A percentile compares a stretch with the other conserved stretches of the same genome.
These are phyloP conservation scores for Xylaria multiplex DNA, from an alignment of 2,329 filamentous ascomycete genomes.

Conservation along the genomic window DNA sequence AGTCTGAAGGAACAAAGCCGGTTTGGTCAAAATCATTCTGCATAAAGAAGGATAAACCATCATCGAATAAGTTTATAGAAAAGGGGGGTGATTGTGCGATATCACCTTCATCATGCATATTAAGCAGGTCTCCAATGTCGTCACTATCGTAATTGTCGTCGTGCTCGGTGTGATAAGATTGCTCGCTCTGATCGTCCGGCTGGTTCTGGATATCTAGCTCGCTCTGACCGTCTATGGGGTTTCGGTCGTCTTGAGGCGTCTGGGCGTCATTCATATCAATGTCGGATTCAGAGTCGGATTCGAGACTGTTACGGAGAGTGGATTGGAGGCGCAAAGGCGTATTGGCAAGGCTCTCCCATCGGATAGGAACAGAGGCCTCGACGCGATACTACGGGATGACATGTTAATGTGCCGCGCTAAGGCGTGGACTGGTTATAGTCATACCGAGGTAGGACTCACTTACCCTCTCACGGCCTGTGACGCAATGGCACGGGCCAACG, in stretches of 20 bases:
- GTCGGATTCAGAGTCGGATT: neutral
- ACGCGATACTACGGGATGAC: constrained; percentile 37
- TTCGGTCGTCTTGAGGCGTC: neutral
- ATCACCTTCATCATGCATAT: neutral
- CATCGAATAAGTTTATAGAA: too few relatives aligned
- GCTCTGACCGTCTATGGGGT: neutral
- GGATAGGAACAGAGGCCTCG: constrained; percentile 33
- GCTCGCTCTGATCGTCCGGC: too few relatives aligned
- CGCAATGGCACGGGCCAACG: constrained; percentile 39
- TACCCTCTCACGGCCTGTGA: constrained; percentile 44
- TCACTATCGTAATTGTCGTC: too few relatives aligned
- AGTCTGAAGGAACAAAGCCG: too few relatives aligned
- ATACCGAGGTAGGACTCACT: constrained; percentile 20
- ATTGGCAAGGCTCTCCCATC: constrained; percentile 32
- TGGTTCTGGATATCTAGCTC: neutral
- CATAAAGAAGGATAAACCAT: too few relatives aligned
- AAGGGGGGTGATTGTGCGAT: neutral
- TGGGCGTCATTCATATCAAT: constrained; percentile 1
- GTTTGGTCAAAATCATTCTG: too few relatives aligned
- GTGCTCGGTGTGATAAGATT: too few relatives aligned
- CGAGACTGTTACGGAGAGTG: too few relatives aligned
- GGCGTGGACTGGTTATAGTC: neutral
- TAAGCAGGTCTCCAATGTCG: too few relatives aligned
- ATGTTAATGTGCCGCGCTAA: constrained; percentile 4
- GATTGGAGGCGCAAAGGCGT: neutral